phyloP scores from a whole-genome alignment of 306 rosid species.

The Sicyos baderoa region DNA sequence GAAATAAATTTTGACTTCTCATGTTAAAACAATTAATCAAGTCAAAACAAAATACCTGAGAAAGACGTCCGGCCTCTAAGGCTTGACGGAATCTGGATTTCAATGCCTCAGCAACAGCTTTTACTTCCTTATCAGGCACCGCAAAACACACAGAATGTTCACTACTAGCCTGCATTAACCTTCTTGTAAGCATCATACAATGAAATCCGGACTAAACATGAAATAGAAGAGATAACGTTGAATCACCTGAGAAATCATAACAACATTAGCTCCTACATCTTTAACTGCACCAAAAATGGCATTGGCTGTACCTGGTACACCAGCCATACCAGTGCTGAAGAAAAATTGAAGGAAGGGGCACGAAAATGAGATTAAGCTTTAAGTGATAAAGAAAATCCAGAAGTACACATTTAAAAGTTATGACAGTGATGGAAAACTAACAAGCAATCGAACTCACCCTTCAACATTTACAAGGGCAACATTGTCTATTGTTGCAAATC shows the following conservation, averaged over 20 bases:
- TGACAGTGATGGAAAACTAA: conserved; percentile 13
- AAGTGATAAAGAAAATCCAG: not conserved
- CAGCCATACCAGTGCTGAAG: conserved; percentile 97
- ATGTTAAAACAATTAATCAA: conserved; percentile 13
- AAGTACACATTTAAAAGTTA: conserved; percentile 14
- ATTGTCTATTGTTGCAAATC: conserved; percentile 96
- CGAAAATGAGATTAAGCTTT: not conserved
- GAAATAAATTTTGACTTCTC: conserved; percentile 8
- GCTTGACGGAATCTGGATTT: conserved; percentile 89
- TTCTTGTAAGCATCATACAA: conserved; percentile 22
- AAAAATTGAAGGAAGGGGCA: conserved; percentile 2
- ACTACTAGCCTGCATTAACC: conserved; percentile 83
- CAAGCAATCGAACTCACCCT: conserved; percentile 57
- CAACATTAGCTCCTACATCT: conserved; percentile 98
- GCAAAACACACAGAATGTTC: conserved; percentile 99
- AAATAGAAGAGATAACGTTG: conserved; percentile 19
- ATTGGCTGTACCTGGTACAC: conserved; percentile 97
- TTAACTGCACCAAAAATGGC: conserved; percentile 80
- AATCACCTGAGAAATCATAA: conserved; percentile 96
- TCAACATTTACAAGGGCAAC: conserved; percentile 93
- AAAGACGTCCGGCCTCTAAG: conserved; percentile 90
- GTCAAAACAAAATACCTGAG: conserved; percentile 58
- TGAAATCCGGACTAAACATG: conserved; percentile 16
- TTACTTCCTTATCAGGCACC: conserved; percentile 94
- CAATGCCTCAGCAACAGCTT: conserved; percentile 84